Evolutionary conservation across 352 stramenopile genomes (phyloP).

Genomic region (Lagenidium sp.): DNA sequence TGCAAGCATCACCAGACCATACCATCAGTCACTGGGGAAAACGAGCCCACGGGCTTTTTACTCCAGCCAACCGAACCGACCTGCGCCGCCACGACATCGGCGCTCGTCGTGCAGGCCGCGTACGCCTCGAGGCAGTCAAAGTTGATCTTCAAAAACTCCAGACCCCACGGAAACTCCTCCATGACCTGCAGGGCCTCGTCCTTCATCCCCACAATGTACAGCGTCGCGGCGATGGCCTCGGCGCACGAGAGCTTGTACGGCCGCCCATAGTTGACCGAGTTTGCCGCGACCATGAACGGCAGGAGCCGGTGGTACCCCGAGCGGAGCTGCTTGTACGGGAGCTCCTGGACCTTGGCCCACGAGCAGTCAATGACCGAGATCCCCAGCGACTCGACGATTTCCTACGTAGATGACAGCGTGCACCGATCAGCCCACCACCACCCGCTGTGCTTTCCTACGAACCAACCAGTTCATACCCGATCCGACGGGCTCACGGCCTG

Average conservation of each 20-base stretch:
- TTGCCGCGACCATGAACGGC: slow-evolving; percentile 97
- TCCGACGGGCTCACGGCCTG: slow-evolving; percentile 89
- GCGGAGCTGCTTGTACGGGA: slow-evolving; percentile 94
- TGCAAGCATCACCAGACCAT: slow-evolving; percentile 11
- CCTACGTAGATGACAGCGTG: slow-evolving; percentile 13
- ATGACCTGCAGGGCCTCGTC: slow-evolving; percentile 87
- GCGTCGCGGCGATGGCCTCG: slow-evolving; percentile 94
- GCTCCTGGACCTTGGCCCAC: slow-evolving; percentile 94
- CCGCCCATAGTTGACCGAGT: slow-evolving; percentile 98
- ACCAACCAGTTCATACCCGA: too few relatives aligned
- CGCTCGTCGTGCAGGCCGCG: slow-evolving; percentile 54
- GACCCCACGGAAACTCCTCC: slow-evolving; percentile 91
- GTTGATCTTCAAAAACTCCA: slow-evolving; percentile 94
- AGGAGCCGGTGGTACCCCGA: slow-evolving; percentile 93
- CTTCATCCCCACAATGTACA: slow-evolving; percentile 95
- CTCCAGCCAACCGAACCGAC: slow-evolving; percentile 1
- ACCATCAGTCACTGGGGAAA: background rate
- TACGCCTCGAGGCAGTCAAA: slow-evolving; percentile 88
- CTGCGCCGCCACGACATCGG: slow-evolving; percentile 71
- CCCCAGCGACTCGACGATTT: slow-evolving; percentile 70
- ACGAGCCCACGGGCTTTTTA: background rate
- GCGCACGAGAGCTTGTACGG: slow-evolving; percentile 95
- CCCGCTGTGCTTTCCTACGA: too few relatives aligned
- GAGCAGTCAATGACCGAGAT: slow-evolving; percentile 97
- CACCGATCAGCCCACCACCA: too few relatives aligned